Evolutionary conservation across 768 basidiomycete genomes (phyloP), one percentile per base, ranked within the genome.

Genomic region (Lentinula lateritia): DNA sequence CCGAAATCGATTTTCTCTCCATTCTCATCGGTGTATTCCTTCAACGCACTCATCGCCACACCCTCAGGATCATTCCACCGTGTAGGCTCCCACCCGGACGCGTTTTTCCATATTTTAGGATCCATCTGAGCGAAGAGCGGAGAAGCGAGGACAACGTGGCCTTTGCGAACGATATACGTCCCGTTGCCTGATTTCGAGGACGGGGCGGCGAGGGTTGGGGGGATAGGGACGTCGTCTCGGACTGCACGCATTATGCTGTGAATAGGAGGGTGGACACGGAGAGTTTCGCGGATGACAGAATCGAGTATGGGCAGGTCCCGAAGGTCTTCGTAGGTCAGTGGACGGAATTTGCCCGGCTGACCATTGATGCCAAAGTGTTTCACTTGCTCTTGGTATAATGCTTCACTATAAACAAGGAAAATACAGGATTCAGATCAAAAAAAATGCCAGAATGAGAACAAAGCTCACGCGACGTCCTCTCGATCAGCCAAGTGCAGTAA

Each of bases 1-100:
- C 97, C 97, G 69, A 89, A 99, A 73, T 99, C 97, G 63, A 98
- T 79, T 78, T 95, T 95, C 74, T 96, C 93, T 61, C 92, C 90
- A 36, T 74, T 73, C 67, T 87, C 87, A 66, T 91, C 91, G 43
- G 76, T 73, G 69, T 97, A 94, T 65, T 82, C 80, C 68, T 84
- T 85, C 68, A 85, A 85, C 15, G 93, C 93, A 70, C 86, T 80
- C 28, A 87, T 87, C 3, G 92, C 93, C 45, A 90, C 81, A 68
- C 93, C 94, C 62, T 83, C 79, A 41, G 80, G 78, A 64, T 90
- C 88, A 10, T 78, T 73, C 89, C 89, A 92, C 62, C 89, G 77
- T 42, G 71, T 64, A 5, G 87, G 86, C 57, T 86, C 80, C 83
- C 88, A 92, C 43, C 70, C 69, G 9, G 66, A 65, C 1, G 85